Evolutionary conservation across 805 yeast species (phyloP), one percentile per base, ranked within the genome.

Genomic region (Ogataea dorogensis): DNA sequence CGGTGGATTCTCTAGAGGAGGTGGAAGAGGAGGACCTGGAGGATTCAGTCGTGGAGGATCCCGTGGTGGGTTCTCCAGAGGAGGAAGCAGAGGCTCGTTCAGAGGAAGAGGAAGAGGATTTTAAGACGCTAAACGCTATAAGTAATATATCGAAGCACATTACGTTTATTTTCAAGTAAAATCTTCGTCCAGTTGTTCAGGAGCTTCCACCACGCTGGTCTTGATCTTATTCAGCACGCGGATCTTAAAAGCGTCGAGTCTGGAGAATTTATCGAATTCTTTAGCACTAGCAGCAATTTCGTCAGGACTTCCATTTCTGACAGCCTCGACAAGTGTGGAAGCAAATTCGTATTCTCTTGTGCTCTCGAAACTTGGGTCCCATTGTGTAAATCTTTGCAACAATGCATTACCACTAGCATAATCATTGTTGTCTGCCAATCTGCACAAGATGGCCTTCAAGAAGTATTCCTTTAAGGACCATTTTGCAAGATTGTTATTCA

Each of bases 401-500:
- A 86, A 74, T 52, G 84, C 81, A 36, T 75, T 73, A 0, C 95
- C 96, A 32, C 94, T 95, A 22, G 94, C 89, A 24, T 76, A 68
- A 61, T 93, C 98, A 47, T 78, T 87, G 33, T 51, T 46, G 40
- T 78, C 77, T 21, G 97, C 94, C 47, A 93, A 68, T 34, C 82
- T 76, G 58, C 96, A 86, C 38, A 93, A 68, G 17, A 86, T 79
- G 35, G 85, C 79, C 67, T 88, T 88, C 55, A 86, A 68, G 53
- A 85, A 88, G 60, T 91, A 87, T 39, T 93, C 98, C 61, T 93
- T 93, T 55, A 93, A 70, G 33, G 87, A 81, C 97, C 97, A 93
- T 63, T 79, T 83, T 25, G 91, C 76, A 43, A 88, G 67, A 47
- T 75, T 77, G 60, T 82, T 87, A 44, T 81, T 81, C 36, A 85